Evolutionary conservation across 768 basidiomycete species (phyloP).

Genomic region (Panaeolus cyanescens): DNA sequence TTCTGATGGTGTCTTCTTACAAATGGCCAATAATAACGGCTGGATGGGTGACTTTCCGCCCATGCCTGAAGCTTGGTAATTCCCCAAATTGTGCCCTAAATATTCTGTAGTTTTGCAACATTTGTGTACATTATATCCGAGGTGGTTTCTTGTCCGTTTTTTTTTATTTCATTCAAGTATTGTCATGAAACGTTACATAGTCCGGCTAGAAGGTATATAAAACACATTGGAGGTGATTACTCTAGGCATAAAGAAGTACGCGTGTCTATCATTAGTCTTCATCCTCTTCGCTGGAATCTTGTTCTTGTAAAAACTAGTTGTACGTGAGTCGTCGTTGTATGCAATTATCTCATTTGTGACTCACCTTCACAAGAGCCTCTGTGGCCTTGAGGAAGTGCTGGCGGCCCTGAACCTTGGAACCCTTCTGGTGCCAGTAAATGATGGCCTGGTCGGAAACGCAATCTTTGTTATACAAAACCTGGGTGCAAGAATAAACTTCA

Average conservation of each 20-base stretch:
- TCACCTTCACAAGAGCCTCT: conserved; percentile 86
- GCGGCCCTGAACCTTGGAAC: conserved; percentile 91
- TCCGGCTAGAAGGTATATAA: background rate
- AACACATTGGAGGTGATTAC: background rate
- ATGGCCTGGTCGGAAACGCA: conserved; percentile 96
- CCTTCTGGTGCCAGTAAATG: conserved; percentile 98
- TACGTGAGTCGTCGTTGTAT: conserved; percentile 5
- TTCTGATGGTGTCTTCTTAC: conserved; percentile 87
- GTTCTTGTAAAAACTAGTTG: conserved; percentile 86
- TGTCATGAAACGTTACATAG: background rate
- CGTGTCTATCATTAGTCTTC: conserved; percentile 33
- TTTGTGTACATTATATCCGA: background rate
- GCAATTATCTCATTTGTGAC: conserved; percentile 13
- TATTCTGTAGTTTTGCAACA: conserved; percentile 8
- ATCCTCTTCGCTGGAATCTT: conserved; percentile 80
- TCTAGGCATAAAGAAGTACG: background rate
- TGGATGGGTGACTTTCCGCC: conserved; percentile 77
- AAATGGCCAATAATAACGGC: conserved; percentile 67
- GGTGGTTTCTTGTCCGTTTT: conserved; percentile 2
- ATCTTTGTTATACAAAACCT: conserved; percentile 96
- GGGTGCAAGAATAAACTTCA: background rate
- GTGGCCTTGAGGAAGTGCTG: conserved; percentile 93
- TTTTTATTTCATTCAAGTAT: background rate
- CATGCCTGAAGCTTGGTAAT: conserved; percentile 86
- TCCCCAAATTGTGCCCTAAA: background rate